phyloP scores from a whole-genome alignment of 768 basidiomycete species.

The Coprinopsis sp. region DNA sequence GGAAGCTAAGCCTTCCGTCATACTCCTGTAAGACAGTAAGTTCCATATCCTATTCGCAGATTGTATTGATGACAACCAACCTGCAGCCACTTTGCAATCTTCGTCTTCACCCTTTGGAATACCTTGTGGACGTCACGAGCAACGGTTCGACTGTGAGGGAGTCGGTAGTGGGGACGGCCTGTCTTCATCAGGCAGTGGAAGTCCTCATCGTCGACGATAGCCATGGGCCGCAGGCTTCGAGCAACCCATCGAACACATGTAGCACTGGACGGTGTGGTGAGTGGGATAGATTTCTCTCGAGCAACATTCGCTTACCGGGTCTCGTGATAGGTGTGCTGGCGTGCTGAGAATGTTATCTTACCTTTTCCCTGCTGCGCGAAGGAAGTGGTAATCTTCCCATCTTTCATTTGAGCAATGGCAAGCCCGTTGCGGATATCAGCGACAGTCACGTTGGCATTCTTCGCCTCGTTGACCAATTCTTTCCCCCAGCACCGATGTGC shows the following conservation, averaged over 20 bases:
- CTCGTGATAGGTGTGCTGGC: conserved; percentile 20
- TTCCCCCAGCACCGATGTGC: conserved; percentile 27
- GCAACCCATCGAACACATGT: conserved; percentile 33
- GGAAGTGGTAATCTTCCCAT: conserved; percentile 19
- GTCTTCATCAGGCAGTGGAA: conserved; percentile 22
- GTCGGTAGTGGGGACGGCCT: conserved; percentile 27
- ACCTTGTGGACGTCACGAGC: conserved; percentile 26
- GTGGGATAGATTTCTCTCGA: background rate
- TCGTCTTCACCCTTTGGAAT: conserved; percentile 13
- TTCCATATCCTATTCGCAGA: background rate
- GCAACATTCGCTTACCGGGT: conserved; percentile 13
- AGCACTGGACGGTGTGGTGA: conserved; percentile 14
- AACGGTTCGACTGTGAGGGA: conserved; percentile 28
- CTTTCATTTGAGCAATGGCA: conserved; percentile 1
- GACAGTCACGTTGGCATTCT: conserved; percentile 7
- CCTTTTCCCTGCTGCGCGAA: conserved; percentile 27
- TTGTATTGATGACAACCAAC: background rate
- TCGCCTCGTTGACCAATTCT: conserved; percentile 10
- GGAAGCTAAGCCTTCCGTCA: conserved; percentile 18
- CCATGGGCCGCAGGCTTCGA: conserved; percentile 28
- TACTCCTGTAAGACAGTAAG: conserved; percentile 12
- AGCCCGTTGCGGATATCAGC: conserved; percentile 6
- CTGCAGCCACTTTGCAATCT: conserved; percentile 22
- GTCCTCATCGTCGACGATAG: conserved; percentile 29
- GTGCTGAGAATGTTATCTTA: conserved; percentile 24